Conservation (phyloP, 2,329 filamentous ascomycete species). For the Alternaria rosae region DNA sequence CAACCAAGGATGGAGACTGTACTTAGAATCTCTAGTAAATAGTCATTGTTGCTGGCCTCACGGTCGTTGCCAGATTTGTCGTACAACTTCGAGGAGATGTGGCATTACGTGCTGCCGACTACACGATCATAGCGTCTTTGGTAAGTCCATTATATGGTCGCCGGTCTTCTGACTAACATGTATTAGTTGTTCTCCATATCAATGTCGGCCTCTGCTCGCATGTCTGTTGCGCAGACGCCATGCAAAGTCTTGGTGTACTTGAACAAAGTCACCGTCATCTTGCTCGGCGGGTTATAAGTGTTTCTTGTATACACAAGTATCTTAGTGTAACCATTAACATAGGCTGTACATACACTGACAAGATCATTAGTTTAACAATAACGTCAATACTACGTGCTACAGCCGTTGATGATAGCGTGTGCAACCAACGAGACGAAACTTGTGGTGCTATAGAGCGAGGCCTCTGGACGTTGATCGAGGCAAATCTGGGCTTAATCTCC, state of each 20-base stretch:
- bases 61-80: neutral
- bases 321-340: too few relatives aligned
- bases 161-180: neutral
- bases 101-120: neutral
- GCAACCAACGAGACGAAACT: slow-evolving; percentile 12
- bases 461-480: slow-evolving; percentile 11
- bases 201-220: neutral
- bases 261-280: slow-evolving; percentile 9
- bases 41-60: neutral
- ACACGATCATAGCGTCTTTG: neutral
- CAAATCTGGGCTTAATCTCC: slow-evolving; percentile 15
- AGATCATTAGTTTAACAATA: slow-evolving; percentile 2
- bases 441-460: slow-evolving; percentile 14
- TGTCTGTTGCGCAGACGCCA: neutral
- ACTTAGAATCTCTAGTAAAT: neutral
- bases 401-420: slow-evolving; percentile 13
- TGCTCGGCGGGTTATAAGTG: slow-evolving; percentile 8
- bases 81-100: neutral
- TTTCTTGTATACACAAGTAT: neutral
- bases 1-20: neutral
- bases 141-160: neutral
- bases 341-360: neutral
- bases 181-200: neutral
- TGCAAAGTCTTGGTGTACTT: slow-evolving; percentile 6
- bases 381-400: slow-evolving; percentile 17